Conservation (phyloP, 192 early-diverging fungal genomes). For the Rhizoclosmatium sp. region DNA sequence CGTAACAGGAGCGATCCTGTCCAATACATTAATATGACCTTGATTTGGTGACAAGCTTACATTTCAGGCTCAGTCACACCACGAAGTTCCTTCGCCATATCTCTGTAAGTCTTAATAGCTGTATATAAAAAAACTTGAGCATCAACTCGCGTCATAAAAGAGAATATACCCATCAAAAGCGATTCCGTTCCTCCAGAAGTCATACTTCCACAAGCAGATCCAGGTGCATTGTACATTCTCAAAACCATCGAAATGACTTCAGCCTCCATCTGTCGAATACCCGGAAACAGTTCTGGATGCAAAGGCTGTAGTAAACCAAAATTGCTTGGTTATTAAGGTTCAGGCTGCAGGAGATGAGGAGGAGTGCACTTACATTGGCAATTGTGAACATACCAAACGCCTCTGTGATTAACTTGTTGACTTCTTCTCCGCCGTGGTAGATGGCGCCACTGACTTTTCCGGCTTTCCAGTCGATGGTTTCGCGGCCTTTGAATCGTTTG, state of each 20-base stretch:
- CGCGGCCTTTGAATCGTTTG: slow-evolving; percentile 48
- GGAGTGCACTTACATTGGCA: slow-evolving; percentile 63
- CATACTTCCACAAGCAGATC: slow-evolving; percentile 80
- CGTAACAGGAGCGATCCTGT: slow-evolving; percentile 87
- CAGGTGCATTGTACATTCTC: slow-evolving; percentile 81
- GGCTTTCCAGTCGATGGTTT: slow-evolving; percentile 78
- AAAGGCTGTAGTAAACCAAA: slow-evolving; percentile 61
- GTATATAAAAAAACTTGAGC: background rate
- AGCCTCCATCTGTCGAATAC: slow-evolving; percentile 93
- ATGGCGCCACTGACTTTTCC: slow-evolving; percentile 90
- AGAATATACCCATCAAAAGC: slow-evolving; percentile 77
- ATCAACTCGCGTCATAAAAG: background rate
- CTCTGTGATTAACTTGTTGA: slow-evolving; percentile 75
- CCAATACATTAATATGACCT: background rate
- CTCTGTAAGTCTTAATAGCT: slow-evolving; percentile 89
- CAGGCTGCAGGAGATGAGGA: background rate
- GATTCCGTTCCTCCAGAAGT: slow-evolving; percentile 96
- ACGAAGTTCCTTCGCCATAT: slow-evolving; percentile 78
- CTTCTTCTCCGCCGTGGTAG: slow-evolving; percentile 90
- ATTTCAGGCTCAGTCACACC: slow-evolving; percentile 92
- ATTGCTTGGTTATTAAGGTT: background rate
- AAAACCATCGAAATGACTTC: slow-evolving; percentile 94
- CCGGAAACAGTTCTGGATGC: slow-evolving; percentile 95
- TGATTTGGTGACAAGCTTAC: slow-evolving; percentile 51
- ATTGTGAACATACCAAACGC: slow-evolving; percentile 86